A percentile compares a stretch with the other conserved stretches of the same genome.
phyloP scores from a whole-genome alignment of 2,329 filamentous ascomycete species.

The Xylogone sp. region DNA sequence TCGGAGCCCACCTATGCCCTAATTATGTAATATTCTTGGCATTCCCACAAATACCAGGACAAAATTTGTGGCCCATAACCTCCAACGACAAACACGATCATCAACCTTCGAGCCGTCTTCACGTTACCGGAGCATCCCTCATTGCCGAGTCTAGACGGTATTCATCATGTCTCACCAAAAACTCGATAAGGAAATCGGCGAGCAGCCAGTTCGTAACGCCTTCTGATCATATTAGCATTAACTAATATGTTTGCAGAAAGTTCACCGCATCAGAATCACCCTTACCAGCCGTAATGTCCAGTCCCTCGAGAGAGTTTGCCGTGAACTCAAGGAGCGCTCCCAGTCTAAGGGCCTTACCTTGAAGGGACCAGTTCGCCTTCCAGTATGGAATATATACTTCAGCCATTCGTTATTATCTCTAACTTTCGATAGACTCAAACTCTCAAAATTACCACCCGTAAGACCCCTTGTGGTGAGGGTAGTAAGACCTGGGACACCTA shows the following conservation, averaged over 20 bases:
- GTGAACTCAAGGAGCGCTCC: constrained; percentile 96
- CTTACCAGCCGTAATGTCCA: constrained; percentile 92
- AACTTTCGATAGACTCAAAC: not conserved
- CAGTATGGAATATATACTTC: constrained; percentile 30
- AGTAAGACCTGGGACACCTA: constrained; percentile 99
- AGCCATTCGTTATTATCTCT: not conserved
- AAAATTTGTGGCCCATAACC: constrained; percentile 20
- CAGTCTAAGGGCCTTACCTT: constrained; percentile 97
- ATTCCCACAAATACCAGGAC: no score
- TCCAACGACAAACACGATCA: not conserved
- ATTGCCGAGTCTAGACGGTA: constrained; percentile 80
- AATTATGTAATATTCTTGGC: no score
- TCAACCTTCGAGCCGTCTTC: constrained; percentile 54
- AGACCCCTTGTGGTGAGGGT: constrained; percentile 99
- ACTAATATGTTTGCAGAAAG: constrained; percentile 56
- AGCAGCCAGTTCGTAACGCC: constrained; percentile 66
- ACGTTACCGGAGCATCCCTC: constrained; percentile 68
- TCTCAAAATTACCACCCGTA: constrained; percentile 76
- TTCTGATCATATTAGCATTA: constrained; percentile 7
- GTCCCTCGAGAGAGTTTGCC: constrained; percentile 96
- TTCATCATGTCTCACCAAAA: constrained; percentile 90
- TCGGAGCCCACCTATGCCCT: no score
- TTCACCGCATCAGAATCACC: constrained; percentile 98
- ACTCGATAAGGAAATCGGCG: constrained; percentile 87
- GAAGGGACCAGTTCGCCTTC: constrained; percentile 97